phyloP scores from a whole-genome alignment of 2,329 filamentous ascomycete species.

The Colletotrichum tropicicola region DNA sequence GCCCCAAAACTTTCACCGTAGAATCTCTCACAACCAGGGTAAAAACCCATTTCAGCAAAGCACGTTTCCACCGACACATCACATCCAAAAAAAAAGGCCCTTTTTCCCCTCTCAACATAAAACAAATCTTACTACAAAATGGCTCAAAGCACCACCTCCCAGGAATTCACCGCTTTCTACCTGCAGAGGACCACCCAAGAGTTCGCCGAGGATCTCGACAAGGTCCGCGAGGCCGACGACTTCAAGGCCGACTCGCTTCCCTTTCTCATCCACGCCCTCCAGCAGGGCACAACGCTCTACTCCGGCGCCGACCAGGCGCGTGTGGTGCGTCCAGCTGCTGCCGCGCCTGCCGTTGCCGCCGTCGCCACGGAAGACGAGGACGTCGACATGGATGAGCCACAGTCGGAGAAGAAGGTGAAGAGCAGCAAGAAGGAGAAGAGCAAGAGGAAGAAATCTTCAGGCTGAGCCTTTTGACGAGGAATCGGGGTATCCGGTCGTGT shows the following conservation, averaged over 20 bases:
- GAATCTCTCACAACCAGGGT: not conserved
- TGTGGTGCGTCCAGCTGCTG: constrained; percentile 19
- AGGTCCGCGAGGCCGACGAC: constrained; percentile 73
- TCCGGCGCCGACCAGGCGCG: constrained; percentile 51
- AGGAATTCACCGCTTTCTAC: constrained; percentile 71
- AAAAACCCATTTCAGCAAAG: not conserved
- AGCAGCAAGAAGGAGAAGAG: constrained; percentile 17
- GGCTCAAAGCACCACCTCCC: constrained; percentile 4
- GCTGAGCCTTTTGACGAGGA: not conserved
- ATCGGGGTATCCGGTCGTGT: no score
- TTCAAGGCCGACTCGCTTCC: constrained; percentile 73
- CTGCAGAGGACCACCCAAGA: constrained; percentile 75
- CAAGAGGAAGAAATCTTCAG: constrained; percentile 12
- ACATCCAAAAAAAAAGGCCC: not conserved
- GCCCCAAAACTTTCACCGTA: not conserved
- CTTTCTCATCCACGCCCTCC: constrained; percentile 73
- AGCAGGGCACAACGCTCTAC: constrained; percentile 73
- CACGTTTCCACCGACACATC: not conserved
- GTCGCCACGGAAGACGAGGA: constrained; percentile 14
- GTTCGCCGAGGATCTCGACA: constrained; percentile 78
- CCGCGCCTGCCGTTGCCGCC: not conserved
- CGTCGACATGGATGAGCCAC: constrained; percentile 1
- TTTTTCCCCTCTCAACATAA: not conserved
- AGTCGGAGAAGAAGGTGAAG: not conserved
- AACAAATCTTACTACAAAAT: not conserved